A percentile compares a stretch with the other conserved stretches of the same genome.
Conservation (phyloP, 345 rosid genomes). For the Clausena lansium region DNA sequence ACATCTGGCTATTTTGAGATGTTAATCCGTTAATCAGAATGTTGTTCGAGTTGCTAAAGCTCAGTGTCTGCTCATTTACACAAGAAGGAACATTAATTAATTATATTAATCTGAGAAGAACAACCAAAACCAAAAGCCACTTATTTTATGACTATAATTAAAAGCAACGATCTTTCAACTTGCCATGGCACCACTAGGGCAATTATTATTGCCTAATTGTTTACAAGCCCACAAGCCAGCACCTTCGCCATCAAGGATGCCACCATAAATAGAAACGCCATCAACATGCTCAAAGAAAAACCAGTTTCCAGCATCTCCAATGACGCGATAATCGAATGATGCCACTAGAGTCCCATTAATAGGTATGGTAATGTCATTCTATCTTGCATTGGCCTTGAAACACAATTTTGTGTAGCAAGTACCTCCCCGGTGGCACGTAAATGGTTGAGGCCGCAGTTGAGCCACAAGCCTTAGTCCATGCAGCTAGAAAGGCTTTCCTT, state of each 20-base stretch:
- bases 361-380: conserved; percentile 33
- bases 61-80: conserved; percentile 35
- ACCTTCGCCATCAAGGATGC: conserved; percentile 65
- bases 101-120: no score
- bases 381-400: conserved; percentile 68
- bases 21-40: conserved; percentile 44
- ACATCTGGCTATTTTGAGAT: conserved; percentile 62
- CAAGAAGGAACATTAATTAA: not conserved
- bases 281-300: conserved; percentile 39
- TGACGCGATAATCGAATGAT: conserved; percentile 43
- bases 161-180: no score
- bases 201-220: conserved; percentile 40
- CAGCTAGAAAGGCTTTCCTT: not conserved
- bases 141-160: no score
- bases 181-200: conserved; percentile 72
- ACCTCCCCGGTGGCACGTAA: conserved; percentile 54
- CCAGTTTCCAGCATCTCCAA: conserved; percentile 52
- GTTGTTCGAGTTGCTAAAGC: conserved; percentile 50
- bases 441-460: conserved; percentile 45
- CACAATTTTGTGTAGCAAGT: conserved; percentile 30
- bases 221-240: conserved; percentile 63
- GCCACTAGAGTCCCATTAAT: conserved; percentile 70
- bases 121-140: no score
- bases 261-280: conserved; percentile 55
- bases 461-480: conserved; percentile 57